Percentiles rank a stretch among this genome's conserved stretches.
These are phyloP conservation scores for Spathaspora passalidarum DNA, from an alignment of 805 yeast genomes.

Conservation along the genomic window DNA sequence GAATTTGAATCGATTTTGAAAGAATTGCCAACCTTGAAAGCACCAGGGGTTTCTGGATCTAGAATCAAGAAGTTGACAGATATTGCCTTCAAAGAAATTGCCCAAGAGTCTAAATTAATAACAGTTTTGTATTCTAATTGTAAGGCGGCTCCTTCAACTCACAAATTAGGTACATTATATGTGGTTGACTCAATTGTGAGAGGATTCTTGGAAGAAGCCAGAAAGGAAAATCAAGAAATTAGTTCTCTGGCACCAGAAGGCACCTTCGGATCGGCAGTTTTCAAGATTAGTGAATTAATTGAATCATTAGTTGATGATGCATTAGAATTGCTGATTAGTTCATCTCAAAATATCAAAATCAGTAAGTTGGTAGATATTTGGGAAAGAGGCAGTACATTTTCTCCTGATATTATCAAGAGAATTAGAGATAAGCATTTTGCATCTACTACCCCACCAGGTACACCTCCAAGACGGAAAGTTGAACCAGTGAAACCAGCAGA, in stretches of 20 bases:
- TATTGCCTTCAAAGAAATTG: slow-evolving; percentile 67
- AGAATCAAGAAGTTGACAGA: slow-evolving; percentile 86
- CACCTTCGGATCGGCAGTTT: slow-evolving; percentile 70
- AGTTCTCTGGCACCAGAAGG: slow-evolving; percentile 57
- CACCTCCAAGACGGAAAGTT: slow-evolving; percentile 43
- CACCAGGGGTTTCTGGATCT: slow-evolving; percentile 94
- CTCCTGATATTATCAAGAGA: slow-evolving; percentile 48
- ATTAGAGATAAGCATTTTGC: slow-evolving; percentile 59
- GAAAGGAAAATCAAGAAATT: slow-evolving; percentile 49
- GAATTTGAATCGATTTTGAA: slow-evolving; percentile 47
- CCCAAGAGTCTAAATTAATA: slow-evolving; percentile 53
- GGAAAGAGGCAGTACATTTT: slow-evolving; percentile 82
- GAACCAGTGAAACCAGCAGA: slow-evolving; percentile 21
- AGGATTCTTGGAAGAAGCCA: slow-evolving; percentile 74
- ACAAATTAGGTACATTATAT: slow-evolving; percentile 87
- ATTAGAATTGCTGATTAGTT: slow-evolving; percentile 45
- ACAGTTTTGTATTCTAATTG: slow-evolving; percentile 62
- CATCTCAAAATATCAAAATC: slow-evolving; percentile 67
- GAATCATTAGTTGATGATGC: slow-evolving; percentile 64
- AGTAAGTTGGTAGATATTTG: slow-evolving; percentile 87
- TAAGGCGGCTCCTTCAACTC: slow-evolving; percentile 69
- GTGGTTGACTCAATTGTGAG: slow-evolving; percentile 91
- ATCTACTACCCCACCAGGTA: slow-evolving; percentile 68
- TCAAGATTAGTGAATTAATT: slow-evolving; percentile 60
- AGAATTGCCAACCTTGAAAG: slow-evolving; percentile 56